These are phyloP conservation scores for Basidioascus undulatus DNA, from an alignment of 768 basidiomycete species.

Conservation along the genomic window DNA sequence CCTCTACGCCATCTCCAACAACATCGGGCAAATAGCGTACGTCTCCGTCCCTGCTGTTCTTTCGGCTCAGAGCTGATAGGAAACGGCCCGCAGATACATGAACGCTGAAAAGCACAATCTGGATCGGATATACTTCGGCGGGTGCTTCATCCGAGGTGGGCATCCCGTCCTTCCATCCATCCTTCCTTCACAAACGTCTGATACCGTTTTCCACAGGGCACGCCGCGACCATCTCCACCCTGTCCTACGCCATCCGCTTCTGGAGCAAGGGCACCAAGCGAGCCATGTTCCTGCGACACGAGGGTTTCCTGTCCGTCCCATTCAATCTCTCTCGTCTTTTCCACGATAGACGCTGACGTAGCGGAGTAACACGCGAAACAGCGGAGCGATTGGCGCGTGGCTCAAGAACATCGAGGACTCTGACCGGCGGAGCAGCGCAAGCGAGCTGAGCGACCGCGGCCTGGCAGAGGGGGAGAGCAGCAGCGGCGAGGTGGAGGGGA, in stretches of 20 bases:
- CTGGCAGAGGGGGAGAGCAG: neutral
- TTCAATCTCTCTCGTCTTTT: conserved; percentile 2
- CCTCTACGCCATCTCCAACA: conserved; percentile 90
- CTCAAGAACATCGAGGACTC: conserved; percentile 61
- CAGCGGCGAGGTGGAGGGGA: neutral
- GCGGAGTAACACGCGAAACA: conserved; percentile 14
- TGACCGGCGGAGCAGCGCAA: neutral
- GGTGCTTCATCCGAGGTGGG: conserved; percentile 90
- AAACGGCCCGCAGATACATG: conserved; percentile 47
- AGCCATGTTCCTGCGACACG: conserved; percentile 86
- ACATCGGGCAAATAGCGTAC: conserved; percentile 98
- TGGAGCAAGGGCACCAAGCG: conserved; percentile 97
- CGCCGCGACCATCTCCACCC: conserved; percentile 82
- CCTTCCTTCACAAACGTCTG: conserved; percentile 4
- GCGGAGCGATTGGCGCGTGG: conserved; percentile 91
- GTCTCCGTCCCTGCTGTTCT: conserved; percentile 19
- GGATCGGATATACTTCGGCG: conserved; percentile 94
- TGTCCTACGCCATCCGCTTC: conserved; percentile 96
- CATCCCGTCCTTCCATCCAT: conserved; percentile 6
- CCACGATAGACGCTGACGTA: conserved; percentile 3
- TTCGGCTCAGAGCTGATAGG: conserved; percentile 1
- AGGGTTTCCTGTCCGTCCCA: conserved; percentile 71
- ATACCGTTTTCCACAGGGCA: too few relatives aligned
- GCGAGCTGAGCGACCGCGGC: neutral
- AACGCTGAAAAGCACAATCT: conserved; percentile 96